Conservation (phyloP, 129 eudicot species). For the Centella asiatica region DNA sequence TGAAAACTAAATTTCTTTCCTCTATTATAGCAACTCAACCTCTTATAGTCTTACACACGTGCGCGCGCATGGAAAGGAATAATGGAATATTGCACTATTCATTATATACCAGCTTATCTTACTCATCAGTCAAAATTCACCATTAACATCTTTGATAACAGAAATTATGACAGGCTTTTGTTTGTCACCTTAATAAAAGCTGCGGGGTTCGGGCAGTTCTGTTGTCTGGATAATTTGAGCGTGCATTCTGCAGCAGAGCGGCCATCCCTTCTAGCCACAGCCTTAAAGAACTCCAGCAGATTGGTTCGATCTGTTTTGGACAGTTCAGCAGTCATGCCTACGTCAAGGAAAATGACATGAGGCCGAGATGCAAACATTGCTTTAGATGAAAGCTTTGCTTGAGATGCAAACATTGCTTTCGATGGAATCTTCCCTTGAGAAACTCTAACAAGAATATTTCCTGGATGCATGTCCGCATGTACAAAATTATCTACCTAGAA, state of each 20-base stretch:
- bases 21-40: background rate
- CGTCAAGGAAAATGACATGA: conserved; percentile 84
- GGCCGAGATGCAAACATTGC: conserved; percentile 67
- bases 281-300: conserved; percentile 84
- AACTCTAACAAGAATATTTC: conserved; percentile 84
- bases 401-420: conserved; percentile 53
- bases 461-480: conserved; percentile 99
- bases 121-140: background rate
- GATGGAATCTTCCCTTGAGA: conserved; percentile 28
- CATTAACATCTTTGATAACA: background rate
- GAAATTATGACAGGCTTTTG: background rate
- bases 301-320: conserved; percentile 60
- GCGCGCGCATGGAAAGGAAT: background rate
- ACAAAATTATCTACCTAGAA: conserved; percentile 90
- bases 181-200: conserved; percentile 65
- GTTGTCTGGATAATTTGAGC: conserved; percentile 66
- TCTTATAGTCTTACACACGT: background rate
- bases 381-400: conserved; percentile 32
- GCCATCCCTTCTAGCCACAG: conserved; percentile 84
- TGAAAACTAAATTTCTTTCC: background rate
- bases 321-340: conserved; percentile 99
- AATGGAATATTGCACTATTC: too few relatives aligned
- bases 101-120: background rate
- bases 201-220: conserved; percentile 71
- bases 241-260: conserved; percentile 75